A percentile compares a stretch with the other conserved stretches of the same genome.
These are phyloP conservation scores for Penicillium nordicum DNA, from an alignment of 2,329 filamentous ascomycete genomes.

Conservation along the genomic window DNA sequence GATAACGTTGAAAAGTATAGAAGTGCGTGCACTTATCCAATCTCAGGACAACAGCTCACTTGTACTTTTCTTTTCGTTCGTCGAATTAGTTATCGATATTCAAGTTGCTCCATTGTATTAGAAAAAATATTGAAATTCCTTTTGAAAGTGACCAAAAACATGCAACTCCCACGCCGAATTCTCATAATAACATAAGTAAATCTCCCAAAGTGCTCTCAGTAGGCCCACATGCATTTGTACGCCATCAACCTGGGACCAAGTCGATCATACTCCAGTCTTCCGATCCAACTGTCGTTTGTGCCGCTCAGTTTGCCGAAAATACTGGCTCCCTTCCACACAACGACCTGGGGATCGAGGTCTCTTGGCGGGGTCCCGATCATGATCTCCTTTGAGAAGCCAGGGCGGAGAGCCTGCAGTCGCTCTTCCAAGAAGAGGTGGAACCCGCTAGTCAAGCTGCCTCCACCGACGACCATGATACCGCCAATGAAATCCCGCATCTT, in stretches of 20 bases:
- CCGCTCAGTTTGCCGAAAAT: slow-evolving; percentile 84
- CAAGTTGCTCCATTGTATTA: slow-evolving; percentile 1
- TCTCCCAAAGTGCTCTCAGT: slow-evolving; percentile 34
- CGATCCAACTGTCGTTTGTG: slow-evolving; percentile 95
- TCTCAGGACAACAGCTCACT: not conserved
- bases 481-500: slow-evolving; percentile 87
- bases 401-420: slow-evolving; percentile 64
- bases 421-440: slow-evolving; percentile 83
- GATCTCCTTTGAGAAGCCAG: slow-evolving; percentile 63
- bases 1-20: too few species aligned
- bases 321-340: slow-evolving; percentile 95
- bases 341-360: slow-evolving; percentile 95
- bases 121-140: not conserved
- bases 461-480: slow-evolving; percentile 86
- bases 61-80: not conserved
- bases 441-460: slow-evolving; percentile 74
- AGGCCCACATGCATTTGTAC: slow-evolving; percentile 70
- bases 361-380: slow-evolving; percentile 69
- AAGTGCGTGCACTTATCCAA: not conserved
- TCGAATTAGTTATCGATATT: not conserved
- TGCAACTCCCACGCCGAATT: slow-evolving; percentile 22
- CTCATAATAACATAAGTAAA: slow-evolving; percentile 9
- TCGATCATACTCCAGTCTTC: slow-evolving; percentile 80
- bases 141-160: slow-evolving; percentile 3
- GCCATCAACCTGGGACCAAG: slow-evolving; percentile 77